Conservation (phyloP, 345 rosid genomes). For the Hypericum perforatum region DNA sequence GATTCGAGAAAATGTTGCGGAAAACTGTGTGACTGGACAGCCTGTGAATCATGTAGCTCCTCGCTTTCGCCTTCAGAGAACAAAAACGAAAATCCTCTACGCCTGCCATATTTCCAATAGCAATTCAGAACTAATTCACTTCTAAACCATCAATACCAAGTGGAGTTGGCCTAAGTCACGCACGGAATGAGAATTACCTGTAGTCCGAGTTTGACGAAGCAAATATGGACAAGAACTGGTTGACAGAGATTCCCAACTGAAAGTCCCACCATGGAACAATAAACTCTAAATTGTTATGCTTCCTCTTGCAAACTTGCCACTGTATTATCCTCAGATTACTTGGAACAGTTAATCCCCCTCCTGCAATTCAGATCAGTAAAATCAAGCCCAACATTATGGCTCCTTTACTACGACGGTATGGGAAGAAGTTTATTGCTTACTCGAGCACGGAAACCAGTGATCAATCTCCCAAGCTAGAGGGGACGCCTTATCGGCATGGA, state of each 20-base stretch:
- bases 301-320: conserved; percentile 82
- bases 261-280: conserved; percentile 99
- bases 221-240: conserved; percentile 74
- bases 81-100: conserved; percentile 72
- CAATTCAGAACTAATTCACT: background rate
- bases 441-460: conserved; percentile 94
- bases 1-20: conserved; percentile 72
- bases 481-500: conserved; percentile 88
- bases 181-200: conserved; percentile 33
- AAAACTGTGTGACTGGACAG: conserved; percentile 67
- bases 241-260: conserved; percentile 80
- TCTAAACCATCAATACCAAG: background rate
- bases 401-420: no score
- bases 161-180: background rate
- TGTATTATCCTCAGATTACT: conserved; percentile 83
- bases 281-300: conserved; percentile 68
- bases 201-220: conserved; percentile 78
- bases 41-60: conserved; percentile 63
- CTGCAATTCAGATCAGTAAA: conserved; percentile 24
- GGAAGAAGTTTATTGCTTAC: conserved; percentile 21
- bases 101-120: conserved; percentile 36
- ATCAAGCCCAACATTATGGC: background rate
- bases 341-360: conserved; percentile 93
- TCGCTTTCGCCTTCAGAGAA: conserved; percentile 72
- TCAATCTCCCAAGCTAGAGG: conserved; percentile 96